Percentiles rank a stretch among this genome's conserved stretches.
Conservation (phyloP, 108 stramenopile species). For the Cyclostephanos tholiformis region DNA sequence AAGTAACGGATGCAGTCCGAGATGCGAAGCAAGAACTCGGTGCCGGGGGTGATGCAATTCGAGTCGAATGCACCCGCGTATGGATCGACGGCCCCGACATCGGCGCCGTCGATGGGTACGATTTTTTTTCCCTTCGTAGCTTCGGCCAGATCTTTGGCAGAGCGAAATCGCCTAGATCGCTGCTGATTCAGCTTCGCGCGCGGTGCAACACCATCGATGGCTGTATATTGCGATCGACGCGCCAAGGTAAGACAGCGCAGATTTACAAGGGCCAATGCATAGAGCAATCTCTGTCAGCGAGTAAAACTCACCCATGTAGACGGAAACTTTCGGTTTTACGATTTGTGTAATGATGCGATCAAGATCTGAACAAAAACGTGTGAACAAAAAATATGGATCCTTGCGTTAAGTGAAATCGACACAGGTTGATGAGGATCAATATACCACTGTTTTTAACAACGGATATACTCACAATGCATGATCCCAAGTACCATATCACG, state of each 20-base stretch:
- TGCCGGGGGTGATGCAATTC: constrained; percentile 99
- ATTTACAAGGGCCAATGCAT: neutral
- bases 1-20: constrained; percentile 89
- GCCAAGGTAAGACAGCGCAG: neutral
- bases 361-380: constrained; percentile 43
- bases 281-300: neutral
- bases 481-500: constrained; percentile 97
- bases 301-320: constrained; percentile 84
- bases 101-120: constrained; percentile 44
- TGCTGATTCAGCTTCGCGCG: constrained; percentile 99
- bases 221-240: neutral
- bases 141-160: constrained; percentile 92
- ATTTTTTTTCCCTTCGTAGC: constrained; percentile 65
- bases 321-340: constrained; percentile 91
- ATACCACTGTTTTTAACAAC: neutral
- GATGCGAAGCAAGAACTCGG: constrained; percentile 94
- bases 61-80: constrained; percentile 89
- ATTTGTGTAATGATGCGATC: constrained; percentile 97
- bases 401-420: too few species aligned
- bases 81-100: constrained; percentile 28
- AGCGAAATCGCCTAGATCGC: constrained; percentile 93
- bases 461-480: constrained; percentile 78
- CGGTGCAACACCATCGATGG: constrained; percentile 96
- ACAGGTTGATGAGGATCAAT: neutral
- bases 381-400: neutral